Percentiles rank a stretch among this genome's conserved stretches.
These are phyloP conservation scores for Aspergillus cristatus DNA, from an alignment of 495 filamentous ascomycete genomes.

Conservation along the genomic window DNA sequence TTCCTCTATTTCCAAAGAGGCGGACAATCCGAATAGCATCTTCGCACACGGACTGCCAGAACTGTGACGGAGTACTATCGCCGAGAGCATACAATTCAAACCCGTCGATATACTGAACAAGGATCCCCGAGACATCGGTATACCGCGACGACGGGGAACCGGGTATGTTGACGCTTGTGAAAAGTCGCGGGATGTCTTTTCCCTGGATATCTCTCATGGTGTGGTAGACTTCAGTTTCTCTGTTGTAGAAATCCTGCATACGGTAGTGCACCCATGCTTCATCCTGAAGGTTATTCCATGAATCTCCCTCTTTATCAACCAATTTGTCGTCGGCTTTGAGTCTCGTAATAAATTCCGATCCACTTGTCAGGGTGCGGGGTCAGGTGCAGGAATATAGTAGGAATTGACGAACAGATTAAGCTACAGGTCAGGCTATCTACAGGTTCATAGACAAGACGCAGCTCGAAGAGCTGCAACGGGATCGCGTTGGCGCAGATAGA, in stretches of 20 bases:
- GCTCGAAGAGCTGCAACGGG: too few species aligned
- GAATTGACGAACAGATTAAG: too few species aligned
- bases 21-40: slow-evolving; percentile 17
- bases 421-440: too few species aligned
- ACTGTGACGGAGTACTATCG: slow-evolving; percentile 5
- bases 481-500: too few species aligned
- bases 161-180: slow-evolving; percentile 7
- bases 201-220: slow-evolving; percentile 16
- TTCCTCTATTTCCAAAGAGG: slow-evolving; percentile 11
- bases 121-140: slow-evolving; percentile 10
- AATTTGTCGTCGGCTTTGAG: slow-evolving; percentile 3
- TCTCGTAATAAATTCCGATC: slow-evolving; percentile 7
- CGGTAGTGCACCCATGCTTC: slow-evolving; percentile 13
- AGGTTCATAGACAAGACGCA: too few species aligned
- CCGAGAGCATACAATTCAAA: slow-evolving; percentile 16
- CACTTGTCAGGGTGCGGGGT: too few species aligned
- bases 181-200: slow-evolving; percentile 7
- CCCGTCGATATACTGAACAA: slow-evolving; percentile 17
- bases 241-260: slow-evolving; percentile 7
- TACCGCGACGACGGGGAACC: slow-evolving; percentile 2
- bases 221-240: slow-evolving; percentile 12
- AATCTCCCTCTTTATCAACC: slow-evolving; percentile 2
- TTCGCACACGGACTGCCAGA: slow-evolving; percentile 18
- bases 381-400: too few species aligned
- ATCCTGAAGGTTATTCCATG: slow-evolving; percentile 13